phyloP scores from a whole-genome alignment of 257 asterid genomes.

The Henckelia pumila region DNA sequence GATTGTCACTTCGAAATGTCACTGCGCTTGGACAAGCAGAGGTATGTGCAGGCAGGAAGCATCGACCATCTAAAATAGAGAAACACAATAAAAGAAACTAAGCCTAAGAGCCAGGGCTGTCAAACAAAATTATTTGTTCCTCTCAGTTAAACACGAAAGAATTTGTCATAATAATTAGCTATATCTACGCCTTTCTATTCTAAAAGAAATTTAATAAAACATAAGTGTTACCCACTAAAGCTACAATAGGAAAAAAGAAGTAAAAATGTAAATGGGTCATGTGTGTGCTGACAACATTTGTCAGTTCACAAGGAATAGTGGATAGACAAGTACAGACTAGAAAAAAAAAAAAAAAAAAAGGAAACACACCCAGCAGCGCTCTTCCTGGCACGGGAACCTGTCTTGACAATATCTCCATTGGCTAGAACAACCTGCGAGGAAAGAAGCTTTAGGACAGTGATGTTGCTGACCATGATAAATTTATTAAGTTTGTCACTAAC shows the following conservation, averaged over 20 bases:
- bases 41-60: background rate
- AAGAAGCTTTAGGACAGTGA: constrained; percentile 28
- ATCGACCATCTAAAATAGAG: background rate
- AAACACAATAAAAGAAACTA: background rate
- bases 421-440: constrained; percentile 75
- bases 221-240: constrained; percentile 1
- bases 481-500: constrained; percentile 41
- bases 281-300: background rate
- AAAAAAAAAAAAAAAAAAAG: constrained; percentile 16
- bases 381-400: constrained; percentile 97
- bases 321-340: constrained; percentile 1
- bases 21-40: constrained; percentile 2
- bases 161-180: background rate
- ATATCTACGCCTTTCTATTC: background rate
- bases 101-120: background rate
- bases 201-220: background rate
- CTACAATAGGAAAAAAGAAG: background rate
- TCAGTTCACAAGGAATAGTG: background rate
- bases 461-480: constrained; percentile 22
- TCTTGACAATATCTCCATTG: constrained; percentile 84
- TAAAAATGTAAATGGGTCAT: background rate
- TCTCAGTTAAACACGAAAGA: constrained; percentile 9
- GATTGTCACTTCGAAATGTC: background rate
- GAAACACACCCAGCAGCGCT: constrained; percentile 91
- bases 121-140: background rate